Conservation (phyloP, 495 filamentous ascomycete genomes). For the Penicilliopsis zonata region DNA sequence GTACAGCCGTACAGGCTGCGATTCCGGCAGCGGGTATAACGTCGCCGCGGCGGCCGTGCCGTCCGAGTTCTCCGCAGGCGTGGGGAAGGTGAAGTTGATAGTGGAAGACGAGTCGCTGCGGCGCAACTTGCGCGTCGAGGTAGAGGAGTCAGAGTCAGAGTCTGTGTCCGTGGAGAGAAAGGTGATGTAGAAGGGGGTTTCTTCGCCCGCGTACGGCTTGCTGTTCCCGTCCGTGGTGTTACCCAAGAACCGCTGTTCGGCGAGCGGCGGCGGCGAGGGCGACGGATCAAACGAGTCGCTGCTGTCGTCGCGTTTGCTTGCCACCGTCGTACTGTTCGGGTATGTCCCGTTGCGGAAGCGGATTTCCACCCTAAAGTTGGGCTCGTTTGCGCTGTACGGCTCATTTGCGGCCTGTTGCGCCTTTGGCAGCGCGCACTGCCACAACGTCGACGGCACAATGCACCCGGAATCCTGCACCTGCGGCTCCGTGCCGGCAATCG, state of each 20-base stretch:
- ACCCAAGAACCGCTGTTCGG: slow-evolving; percentile 68
- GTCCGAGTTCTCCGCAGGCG: slow-evolving; percentile 47
- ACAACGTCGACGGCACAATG: slow-evolving; percentile 54
- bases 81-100: slow-evolving; percentile 46
- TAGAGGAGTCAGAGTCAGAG: no score
- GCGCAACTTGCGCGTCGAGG: slow-evolving; percentile 12
- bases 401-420: slow-evolving; percentile 49
- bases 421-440: slow-evolving; percentile 75
- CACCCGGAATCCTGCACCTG: slow-evolving; percentile 48
- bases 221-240: slow-evolving; percentile 70
- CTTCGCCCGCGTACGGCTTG: slow-evolving; percentile 38
- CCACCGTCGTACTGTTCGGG: slow-evolving; percentile 20
- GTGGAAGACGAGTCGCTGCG: slow-evolving; percentile 16
- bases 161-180: slow-evolving; percentile 23
- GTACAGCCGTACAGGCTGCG: slow-evolving; percentile 78
- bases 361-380: slow-evolving; percentile 71
- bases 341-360: slow-evolving; percentile 62
- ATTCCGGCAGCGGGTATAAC: slow-evolving; percentile 50
- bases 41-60: slow-evolving; percentile 59
- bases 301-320: slow-evolving; percentile 4
- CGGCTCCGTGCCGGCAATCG: slow-evolving; percentile 55
- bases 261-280: slow-evolving; percentile 50
- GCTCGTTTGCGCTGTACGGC: slow-evolving; percentile 50
- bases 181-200: slow-evolving; percentile 40
- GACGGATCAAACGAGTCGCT: slow-evolving; percentile 35